These are phyloP conservation scores for Candida maris DNA, from an alignment of 805 yeast species.

Conservation along the genomic window DNA sequence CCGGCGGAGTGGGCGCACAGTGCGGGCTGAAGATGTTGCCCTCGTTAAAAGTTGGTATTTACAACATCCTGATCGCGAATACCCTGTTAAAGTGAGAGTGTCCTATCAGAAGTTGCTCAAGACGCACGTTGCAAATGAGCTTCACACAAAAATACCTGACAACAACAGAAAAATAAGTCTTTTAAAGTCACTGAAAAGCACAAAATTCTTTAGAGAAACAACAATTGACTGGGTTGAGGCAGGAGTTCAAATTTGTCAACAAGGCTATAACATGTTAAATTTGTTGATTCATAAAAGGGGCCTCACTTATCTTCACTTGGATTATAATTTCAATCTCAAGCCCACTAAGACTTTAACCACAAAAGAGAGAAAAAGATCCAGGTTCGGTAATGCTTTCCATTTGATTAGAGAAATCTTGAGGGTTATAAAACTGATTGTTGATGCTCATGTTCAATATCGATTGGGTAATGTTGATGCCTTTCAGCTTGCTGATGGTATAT, in stretches of 20 bases:
- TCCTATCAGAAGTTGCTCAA: slow-evolving; percentile 91
- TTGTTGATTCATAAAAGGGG: slow-evolving; percentile 87
- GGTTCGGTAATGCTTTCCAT: slow-evolving; percentile 97
- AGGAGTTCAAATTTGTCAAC: slow-evolving; percentile 87
- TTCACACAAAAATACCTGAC: slow-evolving; percentile 48
- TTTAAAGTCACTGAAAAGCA: slow-evolving; percentile 61
- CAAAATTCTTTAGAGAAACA: slow-evolving; percentile 89
- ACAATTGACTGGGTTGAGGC: slow-evolving; percentile 98
- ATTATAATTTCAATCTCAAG: slow-evolving; percentile 90
- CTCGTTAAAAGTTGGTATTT: slow-evolving; percentile 78
- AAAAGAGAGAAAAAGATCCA: slow-evolving; percentile 89
- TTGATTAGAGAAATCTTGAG: slow-evolving; percentile 84
- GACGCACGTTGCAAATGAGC: slow-evolving; percentile 63
- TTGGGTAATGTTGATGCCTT: slow-evolving; percentile 88
- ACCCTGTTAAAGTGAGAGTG: slow-evolving; percentile 74
- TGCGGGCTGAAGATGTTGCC: slow-evolving; percentile 88
- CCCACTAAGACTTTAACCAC: slow-evolving; percentile 96
- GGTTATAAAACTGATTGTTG: slow-evolving; percentile 81
- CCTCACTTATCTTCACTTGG: slow-evolving; percentile 85
- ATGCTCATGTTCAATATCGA: slow-evolving; percentile 88
- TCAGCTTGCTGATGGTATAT: slow-evolving; percentile 91
- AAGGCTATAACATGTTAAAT: slow-evolving; percentile 92
- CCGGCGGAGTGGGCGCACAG: slow-evolving; percentile 63
- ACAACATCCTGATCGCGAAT: slow-evolving; percentile 53
- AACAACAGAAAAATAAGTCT: slow-evolving; percentile 51